phyloP scores from a whole-genome alignment of 2,329 filamentous ascomycete species.

The Trichoderma pleuroti region DNA sequence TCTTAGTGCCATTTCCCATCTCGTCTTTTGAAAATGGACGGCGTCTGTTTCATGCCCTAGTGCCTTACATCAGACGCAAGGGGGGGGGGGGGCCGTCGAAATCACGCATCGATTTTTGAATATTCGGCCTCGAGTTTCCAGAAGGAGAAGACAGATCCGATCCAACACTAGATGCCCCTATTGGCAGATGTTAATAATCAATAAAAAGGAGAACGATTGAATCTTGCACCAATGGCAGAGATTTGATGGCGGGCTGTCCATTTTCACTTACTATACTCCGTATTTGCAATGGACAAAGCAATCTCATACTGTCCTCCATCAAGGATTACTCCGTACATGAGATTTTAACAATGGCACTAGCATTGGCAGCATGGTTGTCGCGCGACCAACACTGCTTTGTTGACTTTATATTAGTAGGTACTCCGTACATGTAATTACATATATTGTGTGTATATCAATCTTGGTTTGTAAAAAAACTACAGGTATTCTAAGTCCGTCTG shows the following conservation, averaged over 20 bases:
- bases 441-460: neutral
- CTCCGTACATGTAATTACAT: neutral
- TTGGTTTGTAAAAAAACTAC: neutral
- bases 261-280: too few relatives aligned
- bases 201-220: neutral
- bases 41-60: conserved; percentile 22
- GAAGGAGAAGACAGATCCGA: neutral
- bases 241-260: neutral
- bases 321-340: neutral
- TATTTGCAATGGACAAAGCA: neutral
- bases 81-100: neutral
- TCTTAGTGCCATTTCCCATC: conserved; percentile 11
- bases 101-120: neutral
- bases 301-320: neutral
- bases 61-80: neutral
- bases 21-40: neutral
- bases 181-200: neutral
- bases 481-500: neutral
- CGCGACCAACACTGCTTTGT: too few relatives aligned
- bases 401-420: too few relatives aligned
- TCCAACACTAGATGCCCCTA: neutral
- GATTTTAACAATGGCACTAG: neutral
- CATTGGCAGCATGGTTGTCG: neutral
- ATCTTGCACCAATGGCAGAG: neutral
- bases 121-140: neutral